Base-by-base conservation (phyloP, 2,329 filamentous ascomycete genomes). In the Stenocarpella maydis region DNA sequence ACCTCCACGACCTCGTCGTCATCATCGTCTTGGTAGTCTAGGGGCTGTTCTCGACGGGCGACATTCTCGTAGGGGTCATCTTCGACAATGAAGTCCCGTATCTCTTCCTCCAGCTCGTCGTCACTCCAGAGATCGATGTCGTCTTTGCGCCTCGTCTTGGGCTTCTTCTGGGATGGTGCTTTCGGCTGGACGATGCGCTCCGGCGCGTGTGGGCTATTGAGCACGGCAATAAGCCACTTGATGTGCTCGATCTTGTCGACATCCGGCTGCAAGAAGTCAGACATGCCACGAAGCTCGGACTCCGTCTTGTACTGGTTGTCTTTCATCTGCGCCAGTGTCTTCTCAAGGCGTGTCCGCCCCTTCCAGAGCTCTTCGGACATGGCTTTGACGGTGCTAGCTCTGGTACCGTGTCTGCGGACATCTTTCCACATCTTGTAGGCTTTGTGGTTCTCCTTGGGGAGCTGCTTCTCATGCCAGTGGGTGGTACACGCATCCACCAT, bases 351-450 rank as follows among this genome's bases (percentile, higher is more conserved):
- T 2, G 74, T 70, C 15, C 85, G 79, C 21, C 87, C 80, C 4
- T 76, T 74, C 4, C 80, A 76, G 12, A 88, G 82, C 5, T 81
- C 75, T 7, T 74, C 75, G 12, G 81, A 79, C n/a, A 86, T 82
- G 9, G 75, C 73, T 1, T 80, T 76, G 21, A 90, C 84, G 31
- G 85, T 80, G 1, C 71, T 68, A 15, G 79, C 77, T 39, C 80
- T 80, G 73, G 76, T 78, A 74, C 80, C 79, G 50, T 78, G 76
- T 12, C 80, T 82, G 63, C 83, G 87, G 37, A 87, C 87, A 47
- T 83, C 73, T 4, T 77, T 80, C 93, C 93, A 97, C 2, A 91
- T 73, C 4, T 76, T 78, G 75, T 87, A 85, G 0, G 91, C 91
- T 69, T 84, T 89, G 6, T 77, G 77, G 68, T 88, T 80, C 17